Base-by-base conservation (phyloP, 768 basidiomycete genomes). In the Cystobasidium tubakii region DNA sequence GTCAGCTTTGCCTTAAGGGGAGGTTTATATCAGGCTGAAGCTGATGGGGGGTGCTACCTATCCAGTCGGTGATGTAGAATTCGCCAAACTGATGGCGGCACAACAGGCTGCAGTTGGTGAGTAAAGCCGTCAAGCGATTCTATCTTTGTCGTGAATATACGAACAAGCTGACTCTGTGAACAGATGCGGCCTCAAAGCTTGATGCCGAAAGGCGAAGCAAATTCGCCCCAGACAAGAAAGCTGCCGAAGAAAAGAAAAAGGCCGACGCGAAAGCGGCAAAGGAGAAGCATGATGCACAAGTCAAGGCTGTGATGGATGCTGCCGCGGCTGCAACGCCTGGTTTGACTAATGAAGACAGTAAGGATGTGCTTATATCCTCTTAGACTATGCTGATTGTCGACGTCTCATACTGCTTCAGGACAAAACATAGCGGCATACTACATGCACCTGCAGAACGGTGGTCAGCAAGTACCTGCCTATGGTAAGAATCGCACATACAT, bases 281-380 rank as follows among this genome's bases (percentile, higher is more conserved):
- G 31, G 66, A 33, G 21, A 27, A 27, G 57, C 25, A 60, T 27
- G 33, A 60, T 15, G 57, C 57, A 29, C 7, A 69, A 33, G 39
- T 36, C 34, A 23, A 69, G 21, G 66, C 66, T 55, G 66, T 43
- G 6, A 34, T 54, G 31, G 46, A 46, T 15, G 66, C 66, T 29
- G 66, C 39, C 13, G 46, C 43, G 10, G 44, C 46, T 34, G 46
- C 15, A 50, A 9, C 46, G 12, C 46, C 46, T 3, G n/a, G 4
- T 17, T 50, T 50, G 15, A 17, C 46, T 50, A 2, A 42, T 13
- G 10, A 69, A 53, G 66, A 69, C 12, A 69, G 39, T 65, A 42
- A 36, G 63, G 12, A 34, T 7, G 4, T 25, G 13, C 3, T 65
- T 27, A 3, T 12, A 7, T 46, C 39, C 1, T 15, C 25, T 33